Evolutionary conservation across 1,139 yeast genomes (phyloP), one percentile per base, ranked within the genome.

Genomic region (Yamadazyma oceani): DNA sequence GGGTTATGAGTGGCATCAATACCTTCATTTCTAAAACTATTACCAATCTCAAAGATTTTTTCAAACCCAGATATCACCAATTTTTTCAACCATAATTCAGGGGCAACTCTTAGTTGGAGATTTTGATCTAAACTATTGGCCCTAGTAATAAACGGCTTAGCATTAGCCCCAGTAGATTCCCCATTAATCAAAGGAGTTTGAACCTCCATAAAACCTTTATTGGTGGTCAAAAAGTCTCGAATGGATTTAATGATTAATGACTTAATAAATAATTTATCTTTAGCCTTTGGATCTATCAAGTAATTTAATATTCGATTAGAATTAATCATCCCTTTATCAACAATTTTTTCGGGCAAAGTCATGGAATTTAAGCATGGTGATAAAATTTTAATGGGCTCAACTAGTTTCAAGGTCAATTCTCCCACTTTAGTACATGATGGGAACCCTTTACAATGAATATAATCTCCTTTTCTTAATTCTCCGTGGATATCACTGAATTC

Each of bases 1-100:
- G 97, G 97, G 73, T 92, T 92, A 68, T 92, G 98, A 38, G 97
- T 89, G 80, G 87, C 79, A 66, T 92, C 98, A 43, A 92, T 90
- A 68, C 97, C 97, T 62, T 92, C 98, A 54, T 92, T 92, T 46
- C 98, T 70, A 58, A 90, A 92, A 35, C 76, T 82, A 39, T 76
- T 76, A 0, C 97, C 97, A 34, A 92, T 78, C 55, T 92, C 98
- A 61, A 80, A 92, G 5, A 92, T 82, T 48, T 75, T 78, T 46
- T 89, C 96, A 52, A 90, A 80, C 2, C 98, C 98, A 4, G 86
- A 73, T 30, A 90, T 80, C 2, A 89, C 76, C 40, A 92, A 61
- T 49, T 85, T 75, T 57, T 92, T 92, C 41, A 92, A 70, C 96
- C 96, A 92, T 30, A 92, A 63, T 55, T 92, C 98, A 0, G 98